These are phyloP conservation scores for Hylodesmum podocarpum DNA, from an alignment of 306 rosid species.

Conservation along the genomic window DNA sequence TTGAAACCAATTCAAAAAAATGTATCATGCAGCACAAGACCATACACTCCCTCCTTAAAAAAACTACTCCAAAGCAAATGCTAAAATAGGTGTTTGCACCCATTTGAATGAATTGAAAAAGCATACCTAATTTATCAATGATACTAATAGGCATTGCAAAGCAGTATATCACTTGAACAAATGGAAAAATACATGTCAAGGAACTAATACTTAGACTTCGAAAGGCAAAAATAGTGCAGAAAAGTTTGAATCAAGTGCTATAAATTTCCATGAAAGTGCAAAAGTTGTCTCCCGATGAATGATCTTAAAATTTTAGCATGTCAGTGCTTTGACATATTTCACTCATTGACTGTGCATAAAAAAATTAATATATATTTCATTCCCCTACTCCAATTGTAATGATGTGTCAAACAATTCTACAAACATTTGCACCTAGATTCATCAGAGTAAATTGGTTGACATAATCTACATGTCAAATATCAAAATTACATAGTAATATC, in stretches of 20 bases:
- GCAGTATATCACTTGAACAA: not conserved
- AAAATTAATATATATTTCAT: not conserved
- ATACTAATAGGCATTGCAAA: not conserved
- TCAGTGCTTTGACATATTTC: slow-evolving; percentile 9
- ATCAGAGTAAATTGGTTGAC: not conserved
- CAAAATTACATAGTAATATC: not conserved
- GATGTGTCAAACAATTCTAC: slow-evolving; percentile 17
- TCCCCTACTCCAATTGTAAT: not conserved
- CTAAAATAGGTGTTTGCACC: not conserved
- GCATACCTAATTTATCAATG: not conserved
- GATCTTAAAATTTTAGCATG: not conserved
- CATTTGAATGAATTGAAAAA: not conserved
- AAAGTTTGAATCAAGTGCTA: not conserved
- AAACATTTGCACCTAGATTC: not conserved
- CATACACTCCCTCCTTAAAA: not conserved
- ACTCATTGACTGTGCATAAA: not conserved
- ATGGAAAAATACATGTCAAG: slow-evolving; percentile 20
- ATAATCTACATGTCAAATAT: not conserved
- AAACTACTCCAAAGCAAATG: not conserved
- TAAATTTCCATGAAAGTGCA: slow-evolving; percentile 3
- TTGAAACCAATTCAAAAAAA: slow-evolving; percentile 31
- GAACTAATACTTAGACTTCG: slow-evolving; percentile 13
- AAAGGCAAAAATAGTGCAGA: slow-evolving; percentile 8
- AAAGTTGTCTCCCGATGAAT: slow-evolving; percentile 16
- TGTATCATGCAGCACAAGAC: slow-evolving; percentile 2